phyloP scores from a whole-genome alignment of 805 yeast genomes.

The Ogataea thermomethanolica region DNA sequence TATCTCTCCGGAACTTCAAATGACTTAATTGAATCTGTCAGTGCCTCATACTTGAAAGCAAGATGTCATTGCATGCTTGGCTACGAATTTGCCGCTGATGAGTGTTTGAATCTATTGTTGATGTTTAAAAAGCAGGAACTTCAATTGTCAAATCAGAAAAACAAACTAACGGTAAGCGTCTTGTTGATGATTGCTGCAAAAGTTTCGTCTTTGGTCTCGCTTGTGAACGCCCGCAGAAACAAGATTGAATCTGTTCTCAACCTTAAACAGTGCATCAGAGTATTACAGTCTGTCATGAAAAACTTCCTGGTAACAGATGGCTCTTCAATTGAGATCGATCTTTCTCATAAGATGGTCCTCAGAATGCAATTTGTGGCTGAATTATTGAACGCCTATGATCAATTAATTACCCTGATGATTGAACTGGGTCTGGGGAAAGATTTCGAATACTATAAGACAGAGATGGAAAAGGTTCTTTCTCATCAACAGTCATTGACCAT shows the following conservation, averaged over 20 bases:
- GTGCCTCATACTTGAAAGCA: conserved; percentile 31
- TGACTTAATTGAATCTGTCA: conserved; percentile 14
- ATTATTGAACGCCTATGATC: conserved; percentile 35
- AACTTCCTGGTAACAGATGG: conserved; percentile 29
- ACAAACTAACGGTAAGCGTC: conserved; percentile 16
- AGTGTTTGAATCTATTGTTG: conserved; percentile 25
- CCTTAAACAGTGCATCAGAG: conserved; percentile 46
- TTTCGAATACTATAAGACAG: conserved; percentile 50
- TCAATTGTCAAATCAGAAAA: conserved; percentile 22
- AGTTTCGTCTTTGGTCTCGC: conserved; percentile 35
- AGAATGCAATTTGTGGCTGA: conserved; percentile 38
- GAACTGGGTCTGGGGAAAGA: conserved; percentile 59
- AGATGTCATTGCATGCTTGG: conserved; percentile 24
- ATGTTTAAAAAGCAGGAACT: conserved; percentile 34
- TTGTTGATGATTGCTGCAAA: conserved; percentile 31
- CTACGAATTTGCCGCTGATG: conserved; percentile 23
- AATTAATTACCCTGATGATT: conserved; percentile 38
- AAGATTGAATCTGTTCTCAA: conserved; percentile 35
- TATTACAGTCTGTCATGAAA: conserved; percentile 51
- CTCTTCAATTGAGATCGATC: conserved; percentile 16
- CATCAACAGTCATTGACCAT: conserved; percentile 28
- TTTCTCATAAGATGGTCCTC: conserved; percentile 20
- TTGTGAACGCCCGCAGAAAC: conserved; percentile 24
- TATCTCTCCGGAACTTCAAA: conserved; percentile 10
- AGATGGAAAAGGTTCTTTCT: conserved; percentile 40